Percentiles rank a stretch among this genome's conserved stretches.
Evolutionary conservation across 2,329 filamentous ascomycete genomes (phyloP).

Genomic region (Aureobasidium sp.): DNA sequence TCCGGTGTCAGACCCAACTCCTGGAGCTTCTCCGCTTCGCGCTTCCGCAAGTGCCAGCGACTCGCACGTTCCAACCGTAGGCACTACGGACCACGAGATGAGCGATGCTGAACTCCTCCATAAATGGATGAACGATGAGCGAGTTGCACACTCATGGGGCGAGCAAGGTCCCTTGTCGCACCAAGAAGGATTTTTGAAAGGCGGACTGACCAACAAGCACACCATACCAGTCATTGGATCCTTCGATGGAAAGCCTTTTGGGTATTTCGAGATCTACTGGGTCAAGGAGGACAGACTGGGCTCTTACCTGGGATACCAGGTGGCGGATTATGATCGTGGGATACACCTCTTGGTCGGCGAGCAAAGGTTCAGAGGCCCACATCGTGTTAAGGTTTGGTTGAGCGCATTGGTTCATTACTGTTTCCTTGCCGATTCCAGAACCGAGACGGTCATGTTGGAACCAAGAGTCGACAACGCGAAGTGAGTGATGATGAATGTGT

Average conservation of each 20-base stretch:
- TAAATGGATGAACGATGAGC: constrained; percentile 80
- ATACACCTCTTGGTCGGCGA: constrained; percentile 86
- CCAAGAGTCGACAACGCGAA: constrained; percentile 84
- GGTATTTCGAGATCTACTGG: constrained; percentile 98
- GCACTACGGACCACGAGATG: constrained; percentile 22
- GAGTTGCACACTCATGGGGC: constrained; percentile 82
- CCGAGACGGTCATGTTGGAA: constrained; percentile 75
- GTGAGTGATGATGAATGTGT: constrained; percentile 43
- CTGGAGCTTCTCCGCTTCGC: constrained; percentile 13
- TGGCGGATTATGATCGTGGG: constrained; percentile 76
- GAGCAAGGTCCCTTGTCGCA: constrained; percentile 46
- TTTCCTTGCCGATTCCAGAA: constrained; percentile 67
- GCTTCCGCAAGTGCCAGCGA: constrained; percentile 44
- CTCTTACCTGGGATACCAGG: constrained; percentile 53
- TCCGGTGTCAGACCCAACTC: constrained; percentile 29
- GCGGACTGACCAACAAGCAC: constrained; percentile 57
- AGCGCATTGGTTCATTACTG: constrained; percentile 82
- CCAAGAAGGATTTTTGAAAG: constrained; percentile 60
- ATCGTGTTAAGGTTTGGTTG: constrained; percentile 71
- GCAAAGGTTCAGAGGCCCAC: constrained; percentile 77
- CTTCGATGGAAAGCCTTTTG: constrained; percentile 93
- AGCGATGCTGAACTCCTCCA: constrained; percentile 63
- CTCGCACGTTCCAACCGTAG: constrained; percentile 28
- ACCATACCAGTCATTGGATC: constrained; percentile 86
- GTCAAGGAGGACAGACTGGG: constrained; percentile 84